These are phyloP conservation scores for Penicillium brevicompactum DNA, from an alignment of 2,329 filamentous ascomycete genomes.

Conservation along the genomic window DNA sequence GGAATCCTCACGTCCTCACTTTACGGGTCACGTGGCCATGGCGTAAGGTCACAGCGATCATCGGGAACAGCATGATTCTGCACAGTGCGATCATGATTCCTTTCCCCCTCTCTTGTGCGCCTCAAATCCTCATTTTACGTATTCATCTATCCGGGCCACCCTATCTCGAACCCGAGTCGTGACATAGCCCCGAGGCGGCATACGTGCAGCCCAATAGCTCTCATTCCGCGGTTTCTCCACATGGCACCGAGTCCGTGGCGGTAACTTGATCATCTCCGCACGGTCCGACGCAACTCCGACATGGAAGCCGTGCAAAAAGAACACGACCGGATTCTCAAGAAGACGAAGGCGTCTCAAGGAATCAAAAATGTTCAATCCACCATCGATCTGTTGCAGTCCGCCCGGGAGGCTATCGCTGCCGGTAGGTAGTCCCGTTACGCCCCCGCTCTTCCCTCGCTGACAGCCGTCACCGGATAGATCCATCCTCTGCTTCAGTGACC, in stretches of 20 bases:
- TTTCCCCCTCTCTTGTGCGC: not conserved
- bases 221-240: slow-evolving; percentile 11
- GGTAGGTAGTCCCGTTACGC: slow-evolving; percentile 51
- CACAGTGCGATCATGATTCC: not conserved
- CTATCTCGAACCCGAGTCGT: not conserved
- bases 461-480: slow-evolving; percentile 52
- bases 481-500: slow-evolving; percentile 69
- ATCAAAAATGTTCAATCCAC: slow-evolving; percentile 81
- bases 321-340: slow-evolving; percentile 70
- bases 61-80: slow-evolving; percentile 14
- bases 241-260: slow-evolving; percentile 28
- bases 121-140: not conserved
- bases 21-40: slow-evolving; percentile 21
- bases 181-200: not conserved
- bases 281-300: slow-evolving; percentile 14
- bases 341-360: slow-evolving; percentile 68
- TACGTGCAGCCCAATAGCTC: not conserved
- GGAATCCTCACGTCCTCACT: not conserved
- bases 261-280: slow-evolving; percentile 34
- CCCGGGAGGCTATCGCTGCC: slow-evolving; percentile 71
- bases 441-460: slow-evolving; percentile 13
- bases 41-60: slow-evolving; percentile 22
- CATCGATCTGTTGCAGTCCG: slow-evolving; percentile 73
- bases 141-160: no score
- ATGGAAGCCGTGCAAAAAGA: slow-evolving; percentile 74